Evolutionary conservation across 345 rosid species (phyloP), one percentile per base, ranked within the genome.

Genomic region (Durio zibethinus): DNA sequence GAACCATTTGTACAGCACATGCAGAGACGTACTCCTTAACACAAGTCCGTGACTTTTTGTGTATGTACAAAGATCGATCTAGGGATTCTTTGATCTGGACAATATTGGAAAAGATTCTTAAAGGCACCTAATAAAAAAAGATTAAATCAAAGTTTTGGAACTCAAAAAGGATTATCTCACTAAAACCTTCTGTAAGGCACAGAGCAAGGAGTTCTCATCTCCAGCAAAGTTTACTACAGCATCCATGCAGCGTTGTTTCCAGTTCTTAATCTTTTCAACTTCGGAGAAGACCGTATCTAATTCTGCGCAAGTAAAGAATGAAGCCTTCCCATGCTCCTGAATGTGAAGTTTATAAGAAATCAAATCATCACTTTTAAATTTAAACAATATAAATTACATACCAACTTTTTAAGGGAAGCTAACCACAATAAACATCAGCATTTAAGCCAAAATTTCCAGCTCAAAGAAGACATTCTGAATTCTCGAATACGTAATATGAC

Each of bases 201-300:
- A 81, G 21, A 85, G 75, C 76, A 87, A 69, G 48, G 80, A 52
- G 72, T 64, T 77, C 36, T 43, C 63, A 77, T 84, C 86, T 68
- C 80, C 86, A 68, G 74, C 73, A 43, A 80, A 79, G 57, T 68
- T 82, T 72, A 73, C 82, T 15, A 88, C 43, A 43, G 70, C 76
- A 69, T 85, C 80, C 76, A 48, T n/a, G 78, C 88, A 82, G 35
- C 42, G 78, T 33, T 83, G 77, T 78, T 81, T 89, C 97, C 97
- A 92, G 54, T 76, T 83, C 76, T 90, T 88, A 74, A 92, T 82
- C 78, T 87, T 90, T 62, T 80, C 85, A 71, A 85, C 86, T 84
- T 92, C 87, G 42, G 73, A 83, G 47, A 86, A 63, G 77, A 90
- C 75, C 77, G 73, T 76, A 73, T 86, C 90, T 71, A 88, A 85